Evolutionary conservation across 2,329 filamentous ascomycete genomes (phyloP).

Genomic region (Diaporthe longicolla): DNA sequence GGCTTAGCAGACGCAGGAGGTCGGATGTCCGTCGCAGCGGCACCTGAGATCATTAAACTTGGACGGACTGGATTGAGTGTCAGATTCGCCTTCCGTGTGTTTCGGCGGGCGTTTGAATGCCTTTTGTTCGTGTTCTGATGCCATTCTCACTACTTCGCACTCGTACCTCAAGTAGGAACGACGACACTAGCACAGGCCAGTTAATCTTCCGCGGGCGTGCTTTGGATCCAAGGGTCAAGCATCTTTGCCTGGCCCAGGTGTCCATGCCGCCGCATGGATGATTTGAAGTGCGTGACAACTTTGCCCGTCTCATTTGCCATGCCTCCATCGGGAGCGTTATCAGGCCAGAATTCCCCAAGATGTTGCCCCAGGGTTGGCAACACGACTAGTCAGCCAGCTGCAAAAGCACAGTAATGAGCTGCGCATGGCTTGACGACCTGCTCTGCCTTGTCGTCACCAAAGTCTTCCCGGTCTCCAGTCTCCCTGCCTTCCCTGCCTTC

Average conservation of each 20-base stretch:
- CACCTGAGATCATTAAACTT: background rate
- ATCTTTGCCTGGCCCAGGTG: background rate
- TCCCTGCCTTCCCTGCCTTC: background rate
- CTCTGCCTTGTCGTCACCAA: background rate
- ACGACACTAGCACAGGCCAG: background rate
- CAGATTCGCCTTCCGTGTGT: conserved; percentile 9
- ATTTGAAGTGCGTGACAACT: conserved; percentile 10
- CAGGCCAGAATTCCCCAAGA: background rate
- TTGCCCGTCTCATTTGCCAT: conserved; percentile 22
- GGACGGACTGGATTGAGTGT: conserved; percentile 5
- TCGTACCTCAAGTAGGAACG: background rate
- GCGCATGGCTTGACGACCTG: background rate
- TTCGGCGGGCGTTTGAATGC: conserved; percentile 30
- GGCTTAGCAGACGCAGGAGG: conserved; percentile 29
- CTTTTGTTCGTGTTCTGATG: conserved; percentile 8
- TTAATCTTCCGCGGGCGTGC: no score
- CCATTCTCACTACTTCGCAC: background rate
- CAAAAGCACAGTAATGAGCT: background rate
- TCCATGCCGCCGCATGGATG: conserved; percentile 8
- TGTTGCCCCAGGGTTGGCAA: background rate
- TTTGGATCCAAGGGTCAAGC: background rate
- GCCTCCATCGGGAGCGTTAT: background rate
- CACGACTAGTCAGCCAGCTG: conserved; percentile 8
- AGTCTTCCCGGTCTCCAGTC: background rate
- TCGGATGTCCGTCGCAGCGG: conserved; percentile 25